Evolutionary conservation across 2,329 filamentous ascomycete species (phyloP).

Genomic region (Alternaria triticina): DNA sequence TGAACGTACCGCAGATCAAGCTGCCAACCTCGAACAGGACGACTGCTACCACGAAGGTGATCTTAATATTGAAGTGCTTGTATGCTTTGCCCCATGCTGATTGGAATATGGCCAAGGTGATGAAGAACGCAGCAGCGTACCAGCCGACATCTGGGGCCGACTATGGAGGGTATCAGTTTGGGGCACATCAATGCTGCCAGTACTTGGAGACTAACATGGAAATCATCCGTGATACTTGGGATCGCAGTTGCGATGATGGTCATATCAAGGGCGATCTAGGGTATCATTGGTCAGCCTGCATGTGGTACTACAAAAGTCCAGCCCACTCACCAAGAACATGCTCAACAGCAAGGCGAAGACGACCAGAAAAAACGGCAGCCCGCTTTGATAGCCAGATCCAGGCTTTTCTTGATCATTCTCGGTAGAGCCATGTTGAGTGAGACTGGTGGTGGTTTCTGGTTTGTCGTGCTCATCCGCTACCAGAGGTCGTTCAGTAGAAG

Average conservation of each 20-base stretch:
- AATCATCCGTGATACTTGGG: slow-evolving; percentile 38
- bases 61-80: slow-evolving; percentile 53
- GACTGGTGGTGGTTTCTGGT: no score
- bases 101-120: neutral
- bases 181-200: no score
- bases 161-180: no score
- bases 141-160: slow-evolving; percentile 22
- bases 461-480: no score
- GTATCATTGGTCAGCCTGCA: no score
- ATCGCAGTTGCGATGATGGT: slow-evolving; percentile 41
- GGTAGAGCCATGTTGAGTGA: no score
- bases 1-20: slow-evolving; percentile 53
- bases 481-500: no score
- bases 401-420: no score
- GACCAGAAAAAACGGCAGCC: neutral
- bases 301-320: no score
- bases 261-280: no score
- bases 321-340: neutral
- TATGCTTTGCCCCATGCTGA: slow-evolving; percentile 32
- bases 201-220: slow-evolving; percentile 19
- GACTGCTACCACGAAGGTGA: slow-evolving; percentile 43
- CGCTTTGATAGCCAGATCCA: no score
- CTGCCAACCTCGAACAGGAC: slow-evolving; percentile 63
- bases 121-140: slow-evolving; percentile 26
- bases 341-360: neutral